Base-by-base conservation (phyloP, 805 yeast species). In the Aciculoconidium aculeatum region DNA sequence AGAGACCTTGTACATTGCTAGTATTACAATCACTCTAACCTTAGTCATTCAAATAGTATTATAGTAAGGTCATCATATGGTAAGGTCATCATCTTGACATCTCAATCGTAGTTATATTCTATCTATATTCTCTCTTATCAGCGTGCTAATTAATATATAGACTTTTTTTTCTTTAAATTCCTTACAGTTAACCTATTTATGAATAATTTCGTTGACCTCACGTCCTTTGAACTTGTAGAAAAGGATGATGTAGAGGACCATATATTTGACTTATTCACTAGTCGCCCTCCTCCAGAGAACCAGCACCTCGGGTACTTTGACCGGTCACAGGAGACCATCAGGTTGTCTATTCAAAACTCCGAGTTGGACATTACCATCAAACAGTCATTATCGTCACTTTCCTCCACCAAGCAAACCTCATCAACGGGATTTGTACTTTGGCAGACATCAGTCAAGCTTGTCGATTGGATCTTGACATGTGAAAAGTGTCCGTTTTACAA, bases 361-460 rank as follows among this genome's bases (percentile, higher is more conserved):
- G 44, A 40, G 2, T 33, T 46, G 8, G 65, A 58, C 17, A 34
- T 64, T 15, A 31, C 28, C 11, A 51, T 64, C 6, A 32, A 42
- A 9, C 70, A 64, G 35, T 58, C 65, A 9, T 40, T 58, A 7
- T 39, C 61, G 5, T 48, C 50, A 8, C 44, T 60, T 15, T 45
- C 59, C 7, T 59, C 66, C 2, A 47, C 52, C 15, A 42, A 46
- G 1, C 46, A 58, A 15, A 22, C 53, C 10, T 59, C 70, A 11
- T 68, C 80, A 4, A 77, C 85, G 0, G 87, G 87, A 8, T 80
- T 71, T 36, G 67, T 78, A 4, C 56, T 77, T 21, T 79, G 87
- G 87, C 55, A 58, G 23, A 57, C 74, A 1, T 61, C 76, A 1
- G 61, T 66, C 2, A 44, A 58, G 2, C 54, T 79, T 21, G 63